Base-by-base conservation (phyloP, 75 land plant species). In the Pinus albicaulis region DNA sequence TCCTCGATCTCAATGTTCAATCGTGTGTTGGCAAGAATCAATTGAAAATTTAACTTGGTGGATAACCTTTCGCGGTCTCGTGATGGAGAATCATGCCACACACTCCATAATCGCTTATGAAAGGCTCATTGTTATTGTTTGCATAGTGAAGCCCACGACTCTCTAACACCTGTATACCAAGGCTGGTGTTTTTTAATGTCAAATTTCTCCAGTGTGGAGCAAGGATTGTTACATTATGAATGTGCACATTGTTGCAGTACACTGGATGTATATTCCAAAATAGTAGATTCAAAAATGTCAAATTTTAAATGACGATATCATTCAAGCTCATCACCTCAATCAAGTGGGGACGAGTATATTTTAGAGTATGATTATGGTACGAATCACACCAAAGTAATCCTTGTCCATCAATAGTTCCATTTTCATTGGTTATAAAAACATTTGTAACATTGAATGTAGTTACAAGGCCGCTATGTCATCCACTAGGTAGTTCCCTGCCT, bases 341-440 rank as follows among this genome's bases (percentile, higher is more conserved):
- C 28, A 92, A 73, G 74, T 89, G 83, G 8, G 86, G 85, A 31
- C 94, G 69, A 4, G 90, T 92, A 72, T 85, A 83, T 34, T 81
- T 79, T 20, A 92, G 81, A 48, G 79, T 74, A 4, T 83, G 72
- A 41, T 58, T 48, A 13, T 82, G 74, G 63, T 85, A 89, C 52
- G 62, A 59, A 17, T 83, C 73, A 92, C 94, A 92, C 94, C 94
- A 92, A 38, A 81, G 19, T 1, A 41, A 72, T 2, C 94, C 94
- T 60, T 92, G 94, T 4, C 94, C 94, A 76, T 92, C 86, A 24
- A 92, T 85, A 12, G 90, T 90, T n/a, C 92, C 94, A 76, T 92
- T 87, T n/a, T 87, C 79, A 86, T 88, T 88, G 81, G 90, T 91
- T 56, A 91, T 82, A n/a, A 88, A 80, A 23, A 91, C 90, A 78